Percentiles rank a stretch among this genome's conserved stretches.
These are phyloP conservation scores for Teunomyces funiuensis DNA, from an alignment of 805 yeast genomes.

Conservation along the genomic window DNA sequence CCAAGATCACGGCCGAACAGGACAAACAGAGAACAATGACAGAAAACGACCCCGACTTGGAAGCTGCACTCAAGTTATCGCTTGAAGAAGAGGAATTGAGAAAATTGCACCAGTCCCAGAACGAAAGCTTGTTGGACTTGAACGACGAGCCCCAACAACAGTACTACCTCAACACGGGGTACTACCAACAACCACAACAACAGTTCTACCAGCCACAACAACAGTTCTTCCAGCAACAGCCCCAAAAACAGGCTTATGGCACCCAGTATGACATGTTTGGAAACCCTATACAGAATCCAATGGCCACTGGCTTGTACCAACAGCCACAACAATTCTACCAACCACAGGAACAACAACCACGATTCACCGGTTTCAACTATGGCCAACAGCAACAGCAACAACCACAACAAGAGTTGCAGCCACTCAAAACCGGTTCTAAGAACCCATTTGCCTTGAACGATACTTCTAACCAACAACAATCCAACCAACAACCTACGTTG, in stretches of 20 bases:
- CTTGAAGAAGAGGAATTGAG: constrained; percentile 76
- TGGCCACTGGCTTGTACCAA: constrained; percentile 55
- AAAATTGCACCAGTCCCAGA: constrained; percentile 42
- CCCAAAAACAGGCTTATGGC: constrained; percentile 17
- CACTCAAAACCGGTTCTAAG: constrained; percentile 69
- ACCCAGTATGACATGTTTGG: constrained; percentile 63
- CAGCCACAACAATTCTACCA: constrained; percentile 36
- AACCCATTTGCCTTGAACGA: constrained; percentile 67
- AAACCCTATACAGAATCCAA: constrained; percentile 56
- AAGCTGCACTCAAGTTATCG: constrained; percentile 67
- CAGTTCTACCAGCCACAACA: constrained; percentile 12
- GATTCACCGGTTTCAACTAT: constrained; percentile 25
- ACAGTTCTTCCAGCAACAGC: constrained; percentile 12
- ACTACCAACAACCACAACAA: constrained; percentile 28
- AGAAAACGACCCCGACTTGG: constrained; percentile 60
- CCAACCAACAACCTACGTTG: constrained; percentile 2
- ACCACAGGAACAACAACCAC: constrained; percentile 29
- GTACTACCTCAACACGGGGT: constrained; percentile 29
- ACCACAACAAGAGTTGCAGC: constrained; percentile 42
- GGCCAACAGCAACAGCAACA: constrained; percentile 28
- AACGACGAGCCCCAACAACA: constrained; percentile 42
- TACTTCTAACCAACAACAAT: constrained; percentile 10
- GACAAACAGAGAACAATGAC: constrained; percentile 61
- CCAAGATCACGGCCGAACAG: constrained; percentile 78
- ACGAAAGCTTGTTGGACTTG: constrained; percentile 53